Base-by-base conservation (phyloP, 2,329 filamentous ascomycete species). In the Neofusicoccum parvum region DNA sequence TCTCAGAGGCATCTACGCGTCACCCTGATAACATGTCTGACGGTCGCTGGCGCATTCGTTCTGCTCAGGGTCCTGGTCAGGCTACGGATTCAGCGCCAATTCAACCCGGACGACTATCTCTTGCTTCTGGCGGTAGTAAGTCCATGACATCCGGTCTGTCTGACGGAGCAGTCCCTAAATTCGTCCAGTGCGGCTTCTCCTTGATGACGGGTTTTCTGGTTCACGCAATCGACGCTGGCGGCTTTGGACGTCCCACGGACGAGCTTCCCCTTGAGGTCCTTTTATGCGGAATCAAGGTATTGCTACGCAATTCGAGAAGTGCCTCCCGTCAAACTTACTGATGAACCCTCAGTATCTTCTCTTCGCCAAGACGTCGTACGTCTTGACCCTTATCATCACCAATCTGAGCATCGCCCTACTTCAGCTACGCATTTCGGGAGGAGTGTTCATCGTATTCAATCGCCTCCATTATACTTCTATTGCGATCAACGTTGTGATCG, bases 371-470 rank as follows among this genome's bases (percentile, higher is more conserved):
- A 34, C 37, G 3, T 32, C 17, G 10, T 46, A 64, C n/a, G 39
- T 43, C 5, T 17, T 45, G 36, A 53, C 39, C 11, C n/a, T 46
- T 5, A 20, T 54, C 37, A 34, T 53, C 20, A 53, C 41, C 23
- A 54, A 54, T 10, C 39, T 64, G 39, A 64, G 60, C 39, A 64
- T 64, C 10, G 60, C 60, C 14, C 11, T 53, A 12, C 60, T 64
- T 3, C 60, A 64, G n/a, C 27, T 64, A 11, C 48, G 60, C 3
- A 53, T 64, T 23, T 41, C 50, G 12, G 60, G 60, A 17, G 17
- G 39, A n/a, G 49, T 45, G 5, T 43, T 36, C n/a, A 27, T 37
- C 11, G 9, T 41, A 10, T 58, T 58, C 23, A 51, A 53, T 5
- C 50, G 50, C 10, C 23, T 53, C 5, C 60, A 64, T n/a, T 64